Evolutionary conservation across 1,284 basidiomycete genomes (phyloP), one percentile per base, ranked within the genome.

Genomic region (Pseudozyma hubeiensis): DNA sequence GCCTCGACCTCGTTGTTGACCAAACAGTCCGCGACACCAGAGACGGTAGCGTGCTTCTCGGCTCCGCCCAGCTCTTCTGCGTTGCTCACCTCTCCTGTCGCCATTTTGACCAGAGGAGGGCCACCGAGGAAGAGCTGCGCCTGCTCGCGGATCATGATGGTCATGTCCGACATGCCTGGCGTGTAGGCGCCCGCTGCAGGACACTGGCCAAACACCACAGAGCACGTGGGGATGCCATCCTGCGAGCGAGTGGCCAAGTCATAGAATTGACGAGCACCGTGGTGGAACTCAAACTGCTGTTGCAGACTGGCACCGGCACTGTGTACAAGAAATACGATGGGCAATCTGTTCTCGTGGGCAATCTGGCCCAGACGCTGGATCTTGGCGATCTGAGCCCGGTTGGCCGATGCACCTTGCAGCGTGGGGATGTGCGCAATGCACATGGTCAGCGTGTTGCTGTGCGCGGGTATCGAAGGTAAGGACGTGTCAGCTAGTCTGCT

Each of bases 131-230:
- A 48, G 31, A 48, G 47, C n/a, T 34, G 31, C 4, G 47, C 47
- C 47, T 48, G 47, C 14, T 48, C 47, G 17, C 47, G 47, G 33
- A 48, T 48, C 47, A 48, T 48, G 8, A 48, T 48, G 30, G 47
- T 48, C 47, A 48, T 48, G 47, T 48, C 47, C n/a, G 47, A 48
- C 47, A 48, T 48, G 7, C 47, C 47, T 3, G 47, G 47, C 31
- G 47, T 48, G 33, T 48, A 48, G 14, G 47, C 47, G 17, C 47
- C 47, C 31, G 47, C 47, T 34, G 47, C 47, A 16, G 47, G 47
- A 17, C 47, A 48, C 47, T 48, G 47, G n/a, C 47, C 47, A 34
- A 48, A 48, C 7, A 48, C 47, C 31, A 48, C 47, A 7, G 47
- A 48, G 31, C 47, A 48, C 3, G 47, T 48, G 3, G 47, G 47